Base-by-base conservation (phyloP, 495 filamentous ascomycete genomes). In the Penicillium simplicissimum region DNA sequence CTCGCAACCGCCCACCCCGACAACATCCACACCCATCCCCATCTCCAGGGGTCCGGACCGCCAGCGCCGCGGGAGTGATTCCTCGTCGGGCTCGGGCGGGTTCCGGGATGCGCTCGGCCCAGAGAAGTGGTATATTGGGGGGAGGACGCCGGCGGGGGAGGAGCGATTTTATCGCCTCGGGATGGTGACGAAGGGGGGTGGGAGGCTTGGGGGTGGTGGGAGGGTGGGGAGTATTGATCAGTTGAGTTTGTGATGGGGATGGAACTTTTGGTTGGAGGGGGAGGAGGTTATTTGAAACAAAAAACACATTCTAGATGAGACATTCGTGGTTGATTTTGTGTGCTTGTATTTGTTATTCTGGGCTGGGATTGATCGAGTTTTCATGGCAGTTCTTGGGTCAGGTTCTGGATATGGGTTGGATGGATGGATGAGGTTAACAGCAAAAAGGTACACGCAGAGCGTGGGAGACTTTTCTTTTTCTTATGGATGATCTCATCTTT, bases 111-210 rank as follows among this genome's bases (percentile, higher is more conserved):
- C 87, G 6, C 65, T 88, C 2, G 90, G 90, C 0, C 82, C 84
- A 0, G 93, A 96, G 77, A 90, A 88, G 68, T 92, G 91, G 88
- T 97, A 94, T 73, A 91, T 97, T 55, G 93, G 93, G 3, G 93
- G 93, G 2, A 77, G 89, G 64, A 96, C 91, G 35, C 88, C 91
- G n/a, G 81, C 77, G 1, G 93, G 93, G 5, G 93, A 96, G 68
- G 93, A 97, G 74, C 82, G 87, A 67, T 96, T 93, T 71, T 96
- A 96, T 66, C 88, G 90, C 64, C 57, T 88, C 19, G 85, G 83
- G 13, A 82, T 87, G 80, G 84, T 88, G 49, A 84, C 82, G 1
- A 79, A 75, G 56, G 76, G 77, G 15, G 78, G 78, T 45, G 78
- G 78, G 19, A 61, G 78, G 68, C 71, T 81, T 62, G 83, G 81